phyloP scores from a whole-genome alignment of 2,329 filamentous ascomycete genomes.

The Eurotiales sp. region DNA sequence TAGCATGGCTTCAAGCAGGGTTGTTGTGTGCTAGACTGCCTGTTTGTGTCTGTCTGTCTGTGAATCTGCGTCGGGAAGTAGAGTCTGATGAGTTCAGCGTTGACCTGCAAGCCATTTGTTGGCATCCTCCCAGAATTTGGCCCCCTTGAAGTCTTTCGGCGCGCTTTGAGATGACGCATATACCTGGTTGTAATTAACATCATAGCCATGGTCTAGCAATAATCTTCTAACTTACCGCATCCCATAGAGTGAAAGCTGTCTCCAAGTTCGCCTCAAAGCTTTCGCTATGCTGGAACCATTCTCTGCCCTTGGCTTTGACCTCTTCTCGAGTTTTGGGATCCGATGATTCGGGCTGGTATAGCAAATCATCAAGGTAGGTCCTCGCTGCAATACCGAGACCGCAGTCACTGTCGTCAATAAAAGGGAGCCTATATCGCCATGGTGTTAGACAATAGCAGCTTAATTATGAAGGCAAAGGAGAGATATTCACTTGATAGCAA shows the following conservation, averaged over 20 bases:
- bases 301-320: slow-evolving; percentile 51
- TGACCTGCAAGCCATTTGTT: slow-evolving; percentile 55
- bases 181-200: slow-evolving; percentile 39
- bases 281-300: slow-evolving; percentile 60
- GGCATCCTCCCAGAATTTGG: slow-evolving; percentile 56
- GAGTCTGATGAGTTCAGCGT: slow-evolving; percentile 24
- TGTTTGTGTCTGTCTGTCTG: not conserved
- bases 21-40: not conserved
- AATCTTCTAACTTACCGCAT: slow-evolving; percentile 51
- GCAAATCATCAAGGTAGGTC: slow-evolving; percentile 51
- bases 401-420: slow-evolving; percentile 44
- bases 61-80: not conserved
- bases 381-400: slow-evolving; percentile 47
- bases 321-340: slow-evolving; percentile 47
- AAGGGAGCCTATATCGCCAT: slow-evolving; percentile 36
- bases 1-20: slow-evolving; percentile 4
- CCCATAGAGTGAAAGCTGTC: slow-evolving; percentile 61
- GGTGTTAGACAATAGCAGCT: slow-evolving; percentile 12
- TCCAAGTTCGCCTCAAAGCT: slow-evolving; percentile 57
- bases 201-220: not conserved
- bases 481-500: slow-evolving; percentile 65
- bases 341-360: slow-evolving; percentile 54
- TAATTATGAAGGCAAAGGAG: not conserved
- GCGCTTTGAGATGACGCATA: slow-evolving; percentile 56
- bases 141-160: slow-evolving; percentile 49